Percentiles rank a stretch among this genome's conserved stretches.
Conservation (phyloP, 108 stramenopile genomes). For the Nitzschia sp. region DNA sequence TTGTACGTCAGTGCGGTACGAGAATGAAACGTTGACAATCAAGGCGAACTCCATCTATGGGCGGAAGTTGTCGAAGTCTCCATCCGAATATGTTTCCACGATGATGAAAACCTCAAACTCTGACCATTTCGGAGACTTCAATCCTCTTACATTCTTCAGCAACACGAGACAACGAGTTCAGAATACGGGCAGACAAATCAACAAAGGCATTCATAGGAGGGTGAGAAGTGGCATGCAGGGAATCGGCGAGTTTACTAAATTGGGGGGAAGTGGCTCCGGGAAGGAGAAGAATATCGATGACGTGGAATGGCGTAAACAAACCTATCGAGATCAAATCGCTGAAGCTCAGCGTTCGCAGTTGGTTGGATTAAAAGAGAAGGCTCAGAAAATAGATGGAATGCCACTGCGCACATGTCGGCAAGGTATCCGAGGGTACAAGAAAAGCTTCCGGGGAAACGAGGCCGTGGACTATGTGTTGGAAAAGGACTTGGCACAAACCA, state of each 20-base stretch:
- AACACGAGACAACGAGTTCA: neutral
- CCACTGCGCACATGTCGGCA: neutral
- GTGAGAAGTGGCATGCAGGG: constrained; percentile 1
- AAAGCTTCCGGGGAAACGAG: constrained; percentile 12
- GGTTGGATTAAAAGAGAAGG: neutral
- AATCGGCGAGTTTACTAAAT: neutral
- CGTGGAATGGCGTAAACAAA: too few species aligned
- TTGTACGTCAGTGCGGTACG: constrained; percentile 1
- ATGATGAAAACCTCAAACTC: too few species aligned
- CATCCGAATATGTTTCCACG: neutral
- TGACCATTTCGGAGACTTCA: too few species aligned
- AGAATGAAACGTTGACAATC: constrained; percentile 5
- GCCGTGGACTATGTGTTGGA: constrained; percentile 15
- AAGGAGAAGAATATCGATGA: too few species aligned
- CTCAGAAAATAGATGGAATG: constrained; percentile 3
- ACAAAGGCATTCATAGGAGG: neutral
- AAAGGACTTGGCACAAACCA: neutral
- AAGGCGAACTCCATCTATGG: constrained; percentile 4
- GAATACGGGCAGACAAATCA: neutral
- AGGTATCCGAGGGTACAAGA: constrained; percentile 3
- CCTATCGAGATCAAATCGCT: too few species aligned
- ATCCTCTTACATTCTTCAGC: neutral
- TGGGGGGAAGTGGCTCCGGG: too few species aligned
- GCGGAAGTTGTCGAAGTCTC: neutral
- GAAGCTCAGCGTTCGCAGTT: too few species aligned